Base-by-base conservation (phyloP, 1,139 yeast genomes). In the Scheffersomyces quercinus region DNA sequence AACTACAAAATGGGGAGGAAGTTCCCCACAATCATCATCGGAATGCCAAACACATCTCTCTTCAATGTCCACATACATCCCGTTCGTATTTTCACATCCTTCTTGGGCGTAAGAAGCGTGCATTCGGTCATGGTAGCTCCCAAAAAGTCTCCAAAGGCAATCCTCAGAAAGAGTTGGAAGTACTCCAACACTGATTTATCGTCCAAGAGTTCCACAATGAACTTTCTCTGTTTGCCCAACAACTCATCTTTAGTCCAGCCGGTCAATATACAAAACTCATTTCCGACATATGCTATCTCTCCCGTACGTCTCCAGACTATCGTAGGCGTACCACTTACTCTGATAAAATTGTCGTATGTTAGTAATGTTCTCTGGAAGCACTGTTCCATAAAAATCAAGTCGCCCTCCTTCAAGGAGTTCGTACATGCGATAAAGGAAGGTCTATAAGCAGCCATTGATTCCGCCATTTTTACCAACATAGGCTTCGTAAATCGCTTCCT, bases 241-340 rank as follows among this genome's bases (percentile, higher is more conserved):
- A 91, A 64, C 47, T 84, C 85, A 35, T 82, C 85, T 51, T 79
- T 77, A 9, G 83, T 68, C 97, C 98, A 90, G 2, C 97, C 98
- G 0, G 97, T 89, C 20, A 93, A 69, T 12, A 88, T 77, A 53
- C 95, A 85, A 60, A 93, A 93, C 63, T 93, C 98, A 53, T 86
- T 88, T 9, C 96, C 96, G 3, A 91, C 96, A 47, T 90, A 91
- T 0, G 97, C 95, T 15, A 93, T 88, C 61, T 91, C 97, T 8
- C 97, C 97, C 1, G 97, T 90, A 45, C 98, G 75, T 51, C 99
- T 73, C 98, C 98, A 93, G 5, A 90, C 93, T 26, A 91, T 81
- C 0, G 97, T 90, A 0, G 98, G 98, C 0, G 98, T 91, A 0
- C 97, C 97, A 37, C 91, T 83, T 20, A 86, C 82, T 14, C 83